Evolutionary conservation across 2,329 filamentous ascomycete species (phyloP).

Genomic region (Ascomycota sp.): DNA sequence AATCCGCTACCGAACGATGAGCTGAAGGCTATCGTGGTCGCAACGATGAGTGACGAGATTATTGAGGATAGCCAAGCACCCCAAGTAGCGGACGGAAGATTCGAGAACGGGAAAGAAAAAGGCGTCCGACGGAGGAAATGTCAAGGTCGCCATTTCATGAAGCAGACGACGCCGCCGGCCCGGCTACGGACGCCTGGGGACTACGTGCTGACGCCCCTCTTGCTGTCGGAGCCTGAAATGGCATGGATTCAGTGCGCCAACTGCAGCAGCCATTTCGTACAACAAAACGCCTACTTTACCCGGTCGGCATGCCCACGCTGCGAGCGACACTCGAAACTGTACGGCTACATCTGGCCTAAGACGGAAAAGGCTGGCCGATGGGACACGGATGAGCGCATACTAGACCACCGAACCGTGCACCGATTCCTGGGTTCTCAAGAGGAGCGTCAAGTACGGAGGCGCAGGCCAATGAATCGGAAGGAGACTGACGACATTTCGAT

Average conservation of each 20-base stretch:
- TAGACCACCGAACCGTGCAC: slow-evolving; percentile 76
- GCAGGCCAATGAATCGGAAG: slow-evolving; percentile 6
- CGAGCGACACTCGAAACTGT: slow-evolving; percentile 87
- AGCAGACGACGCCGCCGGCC: slow-evolving; percentile 13
- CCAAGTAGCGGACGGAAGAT: not conserved
- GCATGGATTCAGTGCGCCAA: slow-evolving; percentile 81
- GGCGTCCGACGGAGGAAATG: slow-evolving; percentile 13
- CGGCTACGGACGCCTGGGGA: slow-evolving; percentile 43
- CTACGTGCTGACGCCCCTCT: slow-evolving; percentile 60
- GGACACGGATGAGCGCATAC: slow-evolving; percentile 51
- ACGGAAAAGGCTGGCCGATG: slow-evolving; percentile 58
- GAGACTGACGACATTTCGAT: not conserved
- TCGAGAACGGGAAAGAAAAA: slow-evolving; percentile 2
- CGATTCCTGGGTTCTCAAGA: slow-evolving; percentile 59
- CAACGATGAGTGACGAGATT: slow-evolving; percentile 9
- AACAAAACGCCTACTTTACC: slow-evolving; percentile 73
- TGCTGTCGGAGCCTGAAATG: slow-evolving; percentile 55
- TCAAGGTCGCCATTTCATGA: slow-evolving; percentile 13
- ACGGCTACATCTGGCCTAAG: slow-evolving; percentile 91
- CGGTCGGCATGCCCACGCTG: slow-evolving; percentile 75
- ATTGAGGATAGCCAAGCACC: slow-evolving; percentile 3
- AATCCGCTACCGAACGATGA: slow-evolving; percentile 2
- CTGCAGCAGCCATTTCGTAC: slow-evolving; percentile 67
- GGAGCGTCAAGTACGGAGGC: slow-evolving; percentile 34
- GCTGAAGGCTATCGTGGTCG: slow-evolving; percentile 4